Base-by-base conservation (phyloP, 192 early-diverging fungal genomes). In the Coemansia brasiliensis region DNA sequence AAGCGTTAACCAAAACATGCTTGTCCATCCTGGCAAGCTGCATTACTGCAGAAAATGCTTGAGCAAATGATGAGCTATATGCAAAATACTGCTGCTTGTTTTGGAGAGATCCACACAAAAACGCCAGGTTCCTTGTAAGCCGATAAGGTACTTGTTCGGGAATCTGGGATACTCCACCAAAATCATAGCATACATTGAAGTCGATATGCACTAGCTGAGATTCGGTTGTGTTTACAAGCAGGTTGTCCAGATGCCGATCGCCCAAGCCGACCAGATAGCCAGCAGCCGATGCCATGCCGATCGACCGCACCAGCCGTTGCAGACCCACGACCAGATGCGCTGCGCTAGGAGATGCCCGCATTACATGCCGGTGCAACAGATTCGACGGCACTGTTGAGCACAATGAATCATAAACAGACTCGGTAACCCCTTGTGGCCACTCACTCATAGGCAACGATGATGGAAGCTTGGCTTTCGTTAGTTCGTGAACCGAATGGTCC, bases 121-220 rank as follows among this genome's bases (percentile, higher is more conserved):
- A 71, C 5, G 56, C 24, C 0, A 80, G 58, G 32, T 79, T 83
- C 25, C 76, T 83, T 15, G 89, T 86, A 59, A 91, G 54, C n/a
- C 89, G 69, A 62, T 89, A 91, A n/a, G 89, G 89, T 6, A 90
- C 88, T 3, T 65, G 82, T 63, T 91, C 89, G 10, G 88, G 88
- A 1, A 91, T 73, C 12, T 85, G 79, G 22, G 88, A 71, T 3
- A 78, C 59, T 1, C 57, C 26, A 6, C 89, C 89, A 39, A 84
- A 85, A 39, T 89, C 89, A 53, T 88, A 91, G 58, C 87, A 86
- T 8, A 91, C 85, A 57, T 88, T 91, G 58, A 81, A 91, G 57
- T 91, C 89, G 51, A 91, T 86, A 56, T 89, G 87, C 40, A 91
- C 66, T 38, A 91, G 61, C 11, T 76, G 78, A 0, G 86, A 87